These are phyloP conservation scores for Trametes cingulata DNA, from an alignment of 768 basidiomycete species.

Conservation along the genomic window DNA sequence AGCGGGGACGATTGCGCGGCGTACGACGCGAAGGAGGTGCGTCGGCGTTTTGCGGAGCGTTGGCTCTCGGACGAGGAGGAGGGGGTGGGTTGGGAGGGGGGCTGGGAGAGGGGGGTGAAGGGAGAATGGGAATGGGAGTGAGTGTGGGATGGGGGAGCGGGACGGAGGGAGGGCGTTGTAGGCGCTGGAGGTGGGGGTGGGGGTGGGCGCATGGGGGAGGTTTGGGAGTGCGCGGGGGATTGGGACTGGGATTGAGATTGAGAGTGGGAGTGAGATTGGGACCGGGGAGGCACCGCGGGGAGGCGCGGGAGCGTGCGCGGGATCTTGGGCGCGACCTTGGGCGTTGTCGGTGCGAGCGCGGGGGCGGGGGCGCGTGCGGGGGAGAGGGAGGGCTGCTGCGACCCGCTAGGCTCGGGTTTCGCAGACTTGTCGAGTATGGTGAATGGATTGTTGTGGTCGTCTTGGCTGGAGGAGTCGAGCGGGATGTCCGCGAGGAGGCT, in stretches of 20 bases:
- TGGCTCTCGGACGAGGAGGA: not conserved
- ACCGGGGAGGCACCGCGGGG: not conserved
- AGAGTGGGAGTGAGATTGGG: not conserved
- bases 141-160: no score
- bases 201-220: not conserved
- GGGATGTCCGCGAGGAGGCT: not conserved
- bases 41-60: constrained; percentile 4
- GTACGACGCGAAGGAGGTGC: constrained; percentile 15
- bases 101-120: not conserved
- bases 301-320: not conserved
- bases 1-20: constrained; percentile 20
- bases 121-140: no score
- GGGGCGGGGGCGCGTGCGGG: no score
- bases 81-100: not conserved
- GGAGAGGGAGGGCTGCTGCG: not conserved
- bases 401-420: not conserved
- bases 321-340: not conserved
- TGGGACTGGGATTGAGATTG: not conserved
- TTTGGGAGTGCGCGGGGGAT: not conserved
- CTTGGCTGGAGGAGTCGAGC: not conserved
- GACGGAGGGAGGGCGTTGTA: not conserved
- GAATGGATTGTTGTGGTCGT: no score
- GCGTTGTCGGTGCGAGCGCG: not conserved
- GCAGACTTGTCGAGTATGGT: no score
- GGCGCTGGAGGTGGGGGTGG: not conserved